Evolutionary conservation across 148 eudicot genomes (phyloP).

Genomic region (Amaranthus hypochondriacus): DNA sequence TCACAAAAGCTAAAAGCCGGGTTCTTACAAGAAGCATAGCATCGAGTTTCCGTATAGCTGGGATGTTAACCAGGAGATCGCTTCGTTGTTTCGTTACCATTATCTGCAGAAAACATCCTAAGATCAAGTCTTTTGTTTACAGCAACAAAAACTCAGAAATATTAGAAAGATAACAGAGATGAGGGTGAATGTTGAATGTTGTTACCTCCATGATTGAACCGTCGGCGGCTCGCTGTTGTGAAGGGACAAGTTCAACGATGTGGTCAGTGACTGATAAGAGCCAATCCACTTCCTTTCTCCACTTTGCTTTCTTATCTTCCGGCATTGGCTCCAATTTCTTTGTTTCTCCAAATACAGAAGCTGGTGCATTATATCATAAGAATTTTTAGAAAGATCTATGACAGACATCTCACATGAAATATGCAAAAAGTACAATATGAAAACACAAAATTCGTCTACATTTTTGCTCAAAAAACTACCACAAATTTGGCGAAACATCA

Average conservation of each 20-base stretch:
- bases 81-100: conserved; percentile 83
- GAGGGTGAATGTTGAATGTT: neutral
- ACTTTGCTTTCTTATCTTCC: conserved; percentile 59
- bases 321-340: conserved; percentile 70
- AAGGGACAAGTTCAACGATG: conserved; percentile 82
- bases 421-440: no score
- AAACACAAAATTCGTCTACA: no score
- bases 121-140: neutral
- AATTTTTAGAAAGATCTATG: neutral
- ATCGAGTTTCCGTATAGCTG: conserved; percentile 78
- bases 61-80: conserved; percentile 69
- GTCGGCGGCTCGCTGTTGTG: conserved; percentile 56
- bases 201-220: conserved; percentile 80
- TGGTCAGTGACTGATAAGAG: conserved; percentile 81
- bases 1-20: neutral
- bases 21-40: conserved; percentile 81
- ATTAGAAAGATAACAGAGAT: neutral
- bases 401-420: no score
- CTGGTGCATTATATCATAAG: conserved; percentile 31
- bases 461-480: no score
- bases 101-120: conserved; percentile 39
- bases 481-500: no score
- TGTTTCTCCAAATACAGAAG: conserved; percentile 79
- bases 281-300: conserved; percentile 78
- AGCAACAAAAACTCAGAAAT: no score